Evolutionary conservation across 2,329 filamentous ascomycete genomes (phyloP).

Genomic region (Esteya vermicola): DNA sequence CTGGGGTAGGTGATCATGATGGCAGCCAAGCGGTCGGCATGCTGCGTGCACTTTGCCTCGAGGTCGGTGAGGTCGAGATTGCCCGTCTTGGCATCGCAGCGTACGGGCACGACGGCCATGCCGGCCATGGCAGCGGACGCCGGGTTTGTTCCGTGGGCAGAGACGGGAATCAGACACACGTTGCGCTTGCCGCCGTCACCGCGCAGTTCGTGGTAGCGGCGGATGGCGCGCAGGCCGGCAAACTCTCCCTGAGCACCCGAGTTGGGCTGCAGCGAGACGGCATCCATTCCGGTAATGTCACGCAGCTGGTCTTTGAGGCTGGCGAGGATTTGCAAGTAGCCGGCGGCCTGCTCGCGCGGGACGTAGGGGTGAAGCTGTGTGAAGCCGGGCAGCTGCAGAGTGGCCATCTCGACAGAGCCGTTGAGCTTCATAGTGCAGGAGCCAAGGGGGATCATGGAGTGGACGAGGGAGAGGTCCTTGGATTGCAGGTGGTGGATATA

Average conservation of each 20-base stretch:
- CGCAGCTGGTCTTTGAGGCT: slow-evolving; percentile 64
- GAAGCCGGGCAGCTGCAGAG: slow-evolving; percentile 64
- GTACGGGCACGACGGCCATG: slow-evolving; percentile 85
- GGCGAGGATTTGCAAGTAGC: slow-evolving; percentile 56
- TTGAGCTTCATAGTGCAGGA: slow-evolving; percentile 99
- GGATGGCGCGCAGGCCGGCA: slow-evolving; percentile 74
- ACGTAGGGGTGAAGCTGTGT: slow-evolving; percentile 72
- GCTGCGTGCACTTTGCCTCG: slow-evolving; percentile 75
- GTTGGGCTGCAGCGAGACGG: slow-evolving; percentile 85
- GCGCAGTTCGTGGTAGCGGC: slow-evolving; percentile 63
- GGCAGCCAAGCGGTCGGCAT: slow-evolving; percentile 71
- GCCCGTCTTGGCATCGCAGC: slow-evolving; percentile 75
- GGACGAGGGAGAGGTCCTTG: slow-evolving; percentile 83
- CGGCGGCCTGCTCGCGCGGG: slow-evolving; percentile 45
- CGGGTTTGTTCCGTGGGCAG: slow-evolving; percentile 90
- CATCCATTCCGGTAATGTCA: slow-evolving; percentile 78
- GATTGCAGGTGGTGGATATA: slow-evolving; percentile 91
- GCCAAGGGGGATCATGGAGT: slow-evolving; percentile 95
- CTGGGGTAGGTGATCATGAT: slow-evolving; percentile 97
- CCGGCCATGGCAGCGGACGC: slow-evolving; percentile 92
- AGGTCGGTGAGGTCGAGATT: slow-evolving; percentile 83
- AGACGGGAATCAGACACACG: slow-evolving; percentile 88
- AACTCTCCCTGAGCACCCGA: slow-evolving; percentile 95
- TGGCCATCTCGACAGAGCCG: slow-evolving; percentile 83
- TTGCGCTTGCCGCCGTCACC: slow-evolving; percentile 61